Evolutionary conservation across 1,284 basidiomycete species (phyloP), one percentile per base, ranked within the genome.

Genomic region (Rhodotorula sp.): DNA sequence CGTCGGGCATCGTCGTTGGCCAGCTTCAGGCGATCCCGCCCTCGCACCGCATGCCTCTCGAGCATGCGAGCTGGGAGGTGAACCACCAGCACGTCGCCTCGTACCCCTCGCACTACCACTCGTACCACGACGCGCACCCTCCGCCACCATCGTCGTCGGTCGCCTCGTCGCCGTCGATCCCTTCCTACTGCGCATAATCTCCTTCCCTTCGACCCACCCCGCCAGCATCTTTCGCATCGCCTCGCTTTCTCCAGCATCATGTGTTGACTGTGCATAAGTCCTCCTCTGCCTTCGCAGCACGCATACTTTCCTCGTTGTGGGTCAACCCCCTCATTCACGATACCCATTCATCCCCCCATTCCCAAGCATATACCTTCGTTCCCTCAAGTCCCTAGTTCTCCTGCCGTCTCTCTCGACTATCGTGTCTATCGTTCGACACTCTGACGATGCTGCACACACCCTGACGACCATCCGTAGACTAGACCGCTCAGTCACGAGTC

Each of bases 31-130:
- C 7, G 39, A 44, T 44, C 13, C 39, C 39, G 7, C 39, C 39
- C 39, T 44, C 39, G 9, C 39, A 44, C 27, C 44, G 20, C 57
- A 51, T 27, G n/a, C 71, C 71, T 4, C 65, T 74, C 36, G 63
- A 71, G 34, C 69, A 59, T 20, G 67, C 72, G 63, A 67, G 57
- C 36, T 71, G 72, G 70, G 72, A 74, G 65, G 60, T 68, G 64
- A 73, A 71, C 52, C 64, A 70, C 32, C 64, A 60, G n/a, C 36
- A 32, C 20, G 19, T n/a, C 34, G 32, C 19, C 27, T 22, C 34
- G 36, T 55, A 48, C 44, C 44, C 44, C 29, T 19, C 29, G 55
- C 55, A 39, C 8, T 55, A 55, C 36, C 36, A 44, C 39, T 44
- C 39, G 39, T 44, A 44, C 39, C 39, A 44, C 39, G 39, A 17